These are phyloP conservation scores for Cercospora nicotianae DNA, from an alignment of 2,329 filamentous ascomycete genomes.

Conservation along the genomic window DNA sequence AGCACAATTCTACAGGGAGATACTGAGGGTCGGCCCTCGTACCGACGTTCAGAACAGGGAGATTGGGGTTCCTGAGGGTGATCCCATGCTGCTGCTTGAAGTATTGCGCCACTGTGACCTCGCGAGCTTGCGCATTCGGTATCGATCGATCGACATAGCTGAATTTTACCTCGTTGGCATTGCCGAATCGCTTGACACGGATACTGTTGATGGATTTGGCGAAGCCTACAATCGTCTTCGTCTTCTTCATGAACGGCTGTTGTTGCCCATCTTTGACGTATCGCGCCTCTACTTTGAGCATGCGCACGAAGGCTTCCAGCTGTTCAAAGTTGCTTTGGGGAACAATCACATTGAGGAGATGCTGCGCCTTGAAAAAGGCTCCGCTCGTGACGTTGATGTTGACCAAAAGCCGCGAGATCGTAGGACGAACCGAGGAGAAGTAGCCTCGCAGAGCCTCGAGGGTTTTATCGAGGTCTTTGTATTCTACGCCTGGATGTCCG, in stretches of 20 bases:
- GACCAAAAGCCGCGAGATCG: conserved; percentile 58
- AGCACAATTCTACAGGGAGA: conserved; percentile 66
- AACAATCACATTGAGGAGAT: conserved; percentile 39
- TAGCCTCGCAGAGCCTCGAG: conserved; percentile 62
- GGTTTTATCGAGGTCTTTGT: conserved; percentile 49
- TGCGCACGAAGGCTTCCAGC: conserved; percentile 33
- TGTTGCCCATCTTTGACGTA: conserved; percentile 31
- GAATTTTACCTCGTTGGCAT: conserved; percentile 56
- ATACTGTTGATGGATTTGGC: conserved; percentile 38
- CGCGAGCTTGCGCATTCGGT: conserved; percentile 33
- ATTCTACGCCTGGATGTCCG: conserved; percentile 37
- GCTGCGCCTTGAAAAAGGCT: conserved; percentile 55
- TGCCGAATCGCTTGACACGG: conserved; percentile 30
- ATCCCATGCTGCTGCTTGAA: conserved; percentile 48
- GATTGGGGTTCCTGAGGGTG: conserved; percentile 53
- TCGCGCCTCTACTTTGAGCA: conserved; percentile 33
- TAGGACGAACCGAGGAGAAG: conserved; percentile 61
- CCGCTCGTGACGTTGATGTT: conserved; percentile 64
- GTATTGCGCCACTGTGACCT: conserved; percentile 56
- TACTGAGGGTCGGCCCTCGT: conserved; percentile 59
- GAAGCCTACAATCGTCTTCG: conserved; percentile 51
- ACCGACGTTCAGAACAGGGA: conserved; percentile 62
- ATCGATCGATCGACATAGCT: conserved; percentile 23
- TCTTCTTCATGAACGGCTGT: conserved; percentile 29
- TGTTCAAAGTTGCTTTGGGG: conserved; percentile 10